These are phyloP conservation scores for Phytophthora quininea DNA, from an alignment of 352 stramenopile genomes.

Conservation along the genomic window DNA sequence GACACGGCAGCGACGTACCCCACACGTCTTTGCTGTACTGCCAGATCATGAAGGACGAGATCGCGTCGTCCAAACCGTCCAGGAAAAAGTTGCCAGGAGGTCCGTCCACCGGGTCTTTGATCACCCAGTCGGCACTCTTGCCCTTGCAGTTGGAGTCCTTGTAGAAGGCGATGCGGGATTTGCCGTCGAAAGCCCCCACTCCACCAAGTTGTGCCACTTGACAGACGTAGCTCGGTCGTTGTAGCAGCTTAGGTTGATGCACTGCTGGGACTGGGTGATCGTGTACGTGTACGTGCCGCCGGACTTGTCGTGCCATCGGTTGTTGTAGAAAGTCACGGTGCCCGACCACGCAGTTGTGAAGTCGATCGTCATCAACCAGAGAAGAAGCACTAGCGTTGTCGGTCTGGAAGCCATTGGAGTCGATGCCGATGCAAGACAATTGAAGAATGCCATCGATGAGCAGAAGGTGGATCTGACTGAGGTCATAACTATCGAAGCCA, in stretches of 20 bases:
- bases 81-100: slow-evolving; percentile 25
- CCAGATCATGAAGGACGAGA: slow-evolving; percentile 43
- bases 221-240: slow-evolving; percentile 29
- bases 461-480: too few relatives aligned
- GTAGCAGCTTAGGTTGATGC: slow-evolving; percentile 40
- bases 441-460: background rate
- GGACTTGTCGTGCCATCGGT: slow-evolving; percentile 5
- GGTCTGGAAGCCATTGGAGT: background rate
- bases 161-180: slow-evolving; percentile 36
- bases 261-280: slow-evolving; percentile 24
- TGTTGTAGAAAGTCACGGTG: slow-evolving; percentile 30
- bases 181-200: slow-evolving; percentile 16
- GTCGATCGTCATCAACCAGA: background rate
- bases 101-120: slow-evolving; percentile 17
- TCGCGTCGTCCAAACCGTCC: slow-evolving; percentile 32
- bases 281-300: slow-evolving; percentile 26
- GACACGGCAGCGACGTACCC: slow-evolving; percentile 23
- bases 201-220: slow-evolving; percentile 26
- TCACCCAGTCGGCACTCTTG: slow-evolving; percentile 18
- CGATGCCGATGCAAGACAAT: background rate
- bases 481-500: too few relatives aligned
- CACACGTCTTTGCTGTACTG: slow-evolving; percentile 16
- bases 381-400: background rate
- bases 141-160: slow-evolving; percentile 29
- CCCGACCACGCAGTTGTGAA: slow-evolving; percentile 8